phyloP scores from a whole-genome alignment of 257 asterid species.

The Osmanthus fragrans region DNA sequence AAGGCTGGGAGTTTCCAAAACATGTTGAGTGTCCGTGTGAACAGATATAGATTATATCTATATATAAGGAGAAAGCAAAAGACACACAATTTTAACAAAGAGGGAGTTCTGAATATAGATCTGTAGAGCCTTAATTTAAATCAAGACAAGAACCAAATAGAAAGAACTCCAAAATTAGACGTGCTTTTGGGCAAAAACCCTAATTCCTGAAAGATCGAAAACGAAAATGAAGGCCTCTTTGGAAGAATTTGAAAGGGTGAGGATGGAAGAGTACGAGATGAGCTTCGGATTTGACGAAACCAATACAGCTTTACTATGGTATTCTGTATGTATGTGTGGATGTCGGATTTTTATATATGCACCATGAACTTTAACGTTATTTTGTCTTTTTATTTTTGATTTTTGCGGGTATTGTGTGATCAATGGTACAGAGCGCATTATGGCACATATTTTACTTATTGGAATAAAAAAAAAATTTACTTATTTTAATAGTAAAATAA shows the following conservation, averaged over 20 bases:
- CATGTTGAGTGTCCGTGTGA: slow-evolving; percentile 45
- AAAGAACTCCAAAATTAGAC: background rate
- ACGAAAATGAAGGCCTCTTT: background rate
- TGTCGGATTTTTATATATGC: too few relatives aligned
- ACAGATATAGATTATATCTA: background rate
- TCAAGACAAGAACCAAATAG: background rate
- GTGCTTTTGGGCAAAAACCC: slow-evolving; percentile 36
- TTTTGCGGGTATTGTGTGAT: too few relatives aligned
- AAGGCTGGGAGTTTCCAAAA: slow-evolving; percentile 15
- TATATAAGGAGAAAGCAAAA: slow-evolving; percentile 6
- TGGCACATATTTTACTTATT: too few relatives aligned
- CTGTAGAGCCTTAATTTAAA: slow-evolving; percentile 12
- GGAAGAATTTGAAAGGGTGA: too few relatives aligned
- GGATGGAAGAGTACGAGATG: background rate
- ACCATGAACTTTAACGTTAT: too few relatives aligned
- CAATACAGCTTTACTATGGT: too few relatives aligned
- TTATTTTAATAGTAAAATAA: too few relatives aligned
- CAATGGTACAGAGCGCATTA: too few relatives aligned
- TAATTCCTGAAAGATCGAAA: slow-evolving; percentile 35
- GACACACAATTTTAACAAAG: slow-evolving; percentile 5
- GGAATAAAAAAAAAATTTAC: too few relatives aligned
- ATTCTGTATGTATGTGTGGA: too few relatives aligned
- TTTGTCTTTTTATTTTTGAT: too few relatives aligned
- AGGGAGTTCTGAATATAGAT: slow-evolving; percentile 8
- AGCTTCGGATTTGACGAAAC: background rate